A percentile compares a stretch with the other conserved stretches of the same genome.
Evolutionary conservation across 495 filamentous ascomycete genomes (phyloP).

Genomic region (Neurospora sp.): DNA sequence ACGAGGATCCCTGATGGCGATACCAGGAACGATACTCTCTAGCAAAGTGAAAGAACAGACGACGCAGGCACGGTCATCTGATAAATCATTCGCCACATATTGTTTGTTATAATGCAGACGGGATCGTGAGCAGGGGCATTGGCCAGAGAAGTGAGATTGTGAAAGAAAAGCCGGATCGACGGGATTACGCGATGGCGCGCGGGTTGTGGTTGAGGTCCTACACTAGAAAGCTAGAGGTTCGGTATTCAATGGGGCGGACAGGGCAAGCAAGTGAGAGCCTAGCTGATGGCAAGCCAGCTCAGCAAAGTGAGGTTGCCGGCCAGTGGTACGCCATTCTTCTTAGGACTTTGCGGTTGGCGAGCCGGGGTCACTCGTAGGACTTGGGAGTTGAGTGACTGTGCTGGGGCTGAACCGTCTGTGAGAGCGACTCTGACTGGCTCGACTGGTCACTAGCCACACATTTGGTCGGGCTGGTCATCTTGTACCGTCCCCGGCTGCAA

Average conservation of each 20-base stretch:
- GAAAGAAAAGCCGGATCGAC: background rate
- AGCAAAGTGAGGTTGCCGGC: background rate
- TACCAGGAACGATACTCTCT: background rate
- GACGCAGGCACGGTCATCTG: constrained; percentile 6
- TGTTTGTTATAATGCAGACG: constrained; percentile 20
- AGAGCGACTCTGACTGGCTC: background rate
- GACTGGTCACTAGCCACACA: background rate
- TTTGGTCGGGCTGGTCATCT: background rate
- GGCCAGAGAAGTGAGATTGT: background rate
- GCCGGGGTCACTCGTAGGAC: background rate
- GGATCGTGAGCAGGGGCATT: background rate
- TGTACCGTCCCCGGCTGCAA: background rate
- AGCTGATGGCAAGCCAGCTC: background rate
- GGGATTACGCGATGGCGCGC: background rate
- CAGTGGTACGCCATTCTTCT: background rate
- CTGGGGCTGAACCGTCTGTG: background rate
- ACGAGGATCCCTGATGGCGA: background rate
- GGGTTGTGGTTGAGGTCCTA: background rate
- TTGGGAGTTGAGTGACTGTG: background rate
- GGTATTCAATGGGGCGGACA: background rate
- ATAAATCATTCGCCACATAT: constrained; percentile 25
- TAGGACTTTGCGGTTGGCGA: background rate
- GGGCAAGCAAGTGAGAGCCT: background rate
- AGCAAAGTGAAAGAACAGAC: constrained; percentile 6
- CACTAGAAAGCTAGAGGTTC: background rate